Base-by-base conservation (phyloP, 768 basidiomycete species). In the Clitopilus passeckerianus region DNA sequence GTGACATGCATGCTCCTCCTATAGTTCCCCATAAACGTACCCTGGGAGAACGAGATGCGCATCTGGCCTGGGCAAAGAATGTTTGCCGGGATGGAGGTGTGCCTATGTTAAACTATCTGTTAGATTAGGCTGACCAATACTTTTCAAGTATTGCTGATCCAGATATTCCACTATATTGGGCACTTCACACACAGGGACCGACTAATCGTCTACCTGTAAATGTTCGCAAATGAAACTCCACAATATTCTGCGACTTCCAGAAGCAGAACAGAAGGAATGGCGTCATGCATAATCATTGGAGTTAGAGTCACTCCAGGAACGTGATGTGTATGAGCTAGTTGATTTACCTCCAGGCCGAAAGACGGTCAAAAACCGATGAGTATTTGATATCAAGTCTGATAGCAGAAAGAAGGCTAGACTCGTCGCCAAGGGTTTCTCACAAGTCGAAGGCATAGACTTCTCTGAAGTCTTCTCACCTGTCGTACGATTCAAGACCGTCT, bases 371-470 rank as follows among this genome's bases (percentile, higher is more conserved):
- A 60, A 60, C 22, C 24, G 43, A 27, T 60, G 60, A 55, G 56
- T 57, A 7, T 60, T 60, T 43, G 24, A 20, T 12, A 27, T 57
- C n/a, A 57, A 60, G 57, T 20, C 34, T 30, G 50, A 57, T 37
- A 44, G 55, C 16, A 34, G 60, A 16, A 60, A 67, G 46, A 61
- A 64, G 53, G 76, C 69, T 0, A n/a, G 70, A 14, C 54, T 80
- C 22, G 76, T 79, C 1, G 77, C 74, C 1, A 65, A 72, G 61
- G 78, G 80, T 0, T 79, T 70, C 61, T 62, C 65, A 3, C 80
- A 80, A 58, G 37, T 68, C 0, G 66, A 70, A 1, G 74, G 75
- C 0, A 61, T 73, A 18, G 72, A 78, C 46, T 80, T 68, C 56
- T 65, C 67, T 24, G 69, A 75, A 23, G 77, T 70, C 0, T 76